phyloP scores from a whole-genome alignment of 1,284 basidiomycete genomes.

The Pascua sp. region DNA sequence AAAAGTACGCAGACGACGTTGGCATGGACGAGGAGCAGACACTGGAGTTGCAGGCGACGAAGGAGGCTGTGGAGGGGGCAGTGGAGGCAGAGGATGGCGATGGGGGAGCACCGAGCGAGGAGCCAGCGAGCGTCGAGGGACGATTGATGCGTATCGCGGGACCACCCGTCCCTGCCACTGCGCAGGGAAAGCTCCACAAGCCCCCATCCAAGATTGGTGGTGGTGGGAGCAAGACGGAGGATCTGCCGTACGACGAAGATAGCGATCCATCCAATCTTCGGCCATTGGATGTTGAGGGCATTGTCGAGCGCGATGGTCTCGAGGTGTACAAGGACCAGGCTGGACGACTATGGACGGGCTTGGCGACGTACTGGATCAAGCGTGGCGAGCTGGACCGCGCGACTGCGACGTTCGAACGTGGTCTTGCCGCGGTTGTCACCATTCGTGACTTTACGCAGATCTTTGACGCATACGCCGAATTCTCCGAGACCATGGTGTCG shows the following conservation, averaged over 20 bases:
- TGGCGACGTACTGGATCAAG: conserved; percentile 99
- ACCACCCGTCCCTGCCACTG: conserved; percentile 59
- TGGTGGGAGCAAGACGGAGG: conserved; percentile 50
- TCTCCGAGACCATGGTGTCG: conserved; percentile 84
- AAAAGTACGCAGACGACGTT: conserved; percentile 86
- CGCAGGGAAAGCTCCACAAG: conserved; percentile 25
- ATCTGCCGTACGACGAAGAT: conserved; percentile 66
- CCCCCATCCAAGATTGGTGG: conserved; percentile 19
- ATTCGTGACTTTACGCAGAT: conserved; percentile 97
- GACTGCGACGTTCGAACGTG: conserved; percentile 80
- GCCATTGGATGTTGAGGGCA: conserved; percentile 81
- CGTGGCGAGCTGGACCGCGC: conserved; percentile 89
- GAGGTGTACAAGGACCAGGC: conserved; percentile 91
- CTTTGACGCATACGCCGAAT: conserved; percentile 95
- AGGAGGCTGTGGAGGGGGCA: conserved; percentile 53
- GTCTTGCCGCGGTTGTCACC: conserved; percentile 79
- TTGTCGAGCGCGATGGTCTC: conserved; percentile 82
- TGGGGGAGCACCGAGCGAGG: conserved; percentile 17
- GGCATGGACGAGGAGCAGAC: conserved; percentile 82
- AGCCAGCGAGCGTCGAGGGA: conserved; percentile 58
- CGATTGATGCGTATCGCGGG: conserved; percentile 71
- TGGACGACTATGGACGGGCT: conserved; percentile 89
- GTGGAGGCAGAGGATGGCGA: conserved; percentile 49
- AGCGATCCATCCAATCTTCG: conserved; percentile 69
- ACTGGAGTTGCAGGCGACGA: conserved; percentile 42